phyloP scores from a whole-genome alignment of 2,329 filamentous ascomycete genomes.

The Verticillium dahliae region DNA sequence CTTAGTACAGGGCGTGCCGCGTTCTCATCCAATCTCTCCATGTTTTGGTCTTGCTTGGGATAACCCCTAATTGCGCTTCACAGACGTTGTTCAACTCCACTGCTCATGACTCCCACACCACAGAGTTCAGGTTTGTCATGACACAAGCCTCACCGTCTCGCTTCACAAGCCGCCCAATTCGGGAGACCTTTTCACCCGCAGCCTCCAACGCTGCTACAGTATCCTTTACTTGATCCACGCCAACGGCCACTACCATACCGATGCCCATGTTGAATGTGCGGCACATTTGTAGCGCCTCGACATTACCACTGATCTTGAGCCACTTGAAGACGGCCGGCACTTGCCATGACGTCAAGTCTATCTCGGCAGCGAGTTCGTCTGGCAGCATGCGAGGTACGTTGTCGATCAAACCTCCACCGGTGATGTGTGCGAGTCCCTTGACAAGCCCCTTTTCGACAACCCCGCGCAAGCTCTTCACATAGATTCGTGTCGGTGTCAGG shows the following conservation, averaged over 20 bases:
- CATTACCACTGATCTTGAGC: constrained; percentile 69
- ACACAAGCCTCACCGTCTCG: constrained; percentile 36
- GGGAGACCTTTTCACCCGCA: constrained; percentile 70
- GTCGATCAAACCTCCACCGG: constrained; percentile 84
- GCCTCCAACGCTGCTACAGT: constrained; percentile 55
- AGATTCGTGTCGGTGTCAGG: constrained; percentile 86
- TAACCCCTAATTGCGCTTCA: neutral
- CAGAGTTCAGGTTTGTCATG: neutral
- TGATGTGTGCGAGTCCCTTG: constrained; percentile 96
- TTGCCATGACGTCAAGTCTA: constrained; percentile 71
- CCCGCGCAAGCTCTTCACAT: constrained; percentile 75
- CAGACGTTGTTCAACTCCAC: neutral
- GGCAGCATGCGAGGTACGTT: constrained; percentile 95
- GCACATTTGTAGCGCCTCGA: constrained; percentile 74
- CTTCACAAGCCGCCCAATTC: constrained; percentile 64
- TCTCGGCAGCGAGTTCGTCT: constrained; percentile 65
- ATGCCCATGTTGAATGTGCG: constrained; percentile 92
- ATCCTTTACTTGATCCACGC: constrained; percentile 52
- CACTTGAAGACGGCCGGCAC: constrained; percentile 78
- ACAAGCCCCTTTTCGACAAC: constrained; percentile 57
- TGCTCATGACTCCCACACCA: neutral
- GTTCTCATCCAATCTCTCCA: neutral
- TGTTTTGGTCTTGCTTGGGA: neutral
- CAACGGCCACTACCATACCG: constrained; percentile 87
- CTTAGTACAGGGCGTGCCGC: neutral